phyloP scores from a whole-genome alignment of 2,329 filamentous ascomycete genomes.

The Berkeleyomyces rouxiae region DNA sequence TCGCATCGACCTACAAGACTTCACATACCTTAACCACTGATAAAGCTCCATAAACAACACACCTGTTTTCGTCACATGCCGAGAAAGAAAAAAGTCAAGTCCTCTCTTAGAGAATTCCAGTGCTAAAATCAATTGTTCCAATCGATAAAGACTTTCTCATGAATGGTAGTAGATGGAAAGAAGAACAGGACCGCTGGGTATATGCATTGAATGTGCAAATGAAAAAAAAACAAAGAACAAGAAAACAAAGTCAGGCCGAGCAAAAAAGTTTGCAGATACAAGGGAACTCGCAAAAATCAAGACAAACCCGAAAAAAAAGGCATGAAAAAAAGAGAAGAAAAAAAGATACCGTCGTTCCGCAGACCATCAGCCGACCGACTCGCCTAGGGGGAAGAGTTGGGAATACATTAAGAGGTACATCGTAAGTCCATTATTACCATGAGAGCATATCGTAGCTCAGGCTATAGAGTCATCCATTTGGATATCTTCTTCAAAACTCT shows the following conservation, averaged over 20 bases:
- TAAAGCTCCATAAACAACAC: too few species aligned
- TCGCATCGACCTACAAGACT: too few species aligned
- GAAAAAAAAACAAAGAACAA: not conserved
- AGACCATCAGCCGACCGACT: too few species aligned
- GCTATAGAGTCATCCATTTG: conserved; percentile 42
- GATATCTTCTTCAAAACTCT: conserved; percentile 69
- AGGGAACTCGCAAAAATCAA: not conserved
- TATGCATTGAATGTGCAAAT: conserved; percentile 4
- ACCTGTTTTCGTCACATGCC: too few species aligned
- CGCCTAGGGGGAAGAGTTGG: not conserved
- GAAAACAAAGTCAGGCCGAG: not conserved
- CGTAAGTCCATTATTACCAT: not conserved
- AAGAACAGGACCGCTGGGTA: conserved; percentile 6
- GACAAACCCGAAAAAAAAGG: not conserved
- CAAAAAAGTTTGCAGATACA: not conserved
- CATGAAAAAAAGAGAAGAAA: not conserved
- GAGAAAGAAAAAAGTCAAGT: too few species aligned
- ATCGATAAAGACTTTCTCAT: not conserved
- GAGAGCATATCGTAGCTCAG: not conserved
- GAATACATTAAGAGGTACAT: not conserved
- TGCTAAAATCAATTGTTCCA: too few species aligned
- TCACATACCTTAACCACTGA: too few species aligned
- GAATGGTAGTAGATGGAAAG: not conserved
- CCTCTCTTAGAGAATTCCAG: too few species aligned
- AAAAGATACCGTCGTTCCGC: not conserved